These are phyloP conservation scores for Gynostemma pentaphyllum DNA, from an alignment of 306 rosid genomes.

Conservation along the genomic window DNA sequence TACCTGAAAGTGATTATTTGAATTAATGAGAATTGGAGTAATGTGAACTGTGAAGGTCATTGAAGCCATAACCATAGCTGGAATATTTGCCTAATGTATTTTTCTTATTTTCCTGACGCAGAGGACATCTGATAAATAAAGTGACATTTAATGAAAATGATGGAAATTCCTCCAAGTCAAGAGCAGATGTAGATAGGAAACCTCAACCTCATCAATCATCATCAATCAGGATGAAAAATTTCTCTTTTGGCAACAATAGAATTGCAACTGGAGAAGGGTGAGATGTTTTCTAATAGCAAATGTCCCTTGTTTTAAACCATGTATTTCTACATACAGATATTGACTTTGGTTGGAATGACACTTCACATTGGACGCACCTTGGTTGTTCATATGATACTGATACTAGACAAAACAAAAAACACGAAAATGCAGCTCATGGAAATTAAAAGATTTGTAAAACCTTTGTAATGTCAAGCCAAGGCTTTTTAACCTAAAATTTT, in stretches of 20 bases:
- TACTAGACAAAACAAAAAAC: slow-evolving; percentile 25
- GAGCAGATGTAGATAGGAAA: slow-evolving; percentile 19
- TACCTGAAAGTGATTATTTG: no score
- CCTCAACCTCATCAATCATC: slow-evolving; percentile 23
- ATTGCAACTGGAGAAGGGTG: slow-evolving; percentile 29
- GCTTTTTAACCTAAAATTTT: slow-evolving; percentile 10
- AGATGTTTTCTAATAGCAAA: slow-evolving; percentile 15
- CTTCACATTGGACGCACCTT: slow-evolving; percentile 29
- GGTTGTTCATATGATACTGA: slow-evolving; percentile 15
- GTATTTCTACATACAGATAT: background rate
- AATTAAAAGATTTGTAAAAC: slow-evolving; percentile 30
- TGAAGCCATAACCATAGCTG: background rate
- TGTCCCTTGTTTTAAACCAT: slow-evolving; percentile 14
- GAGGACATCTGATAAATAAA: slow-evolving; percentile 25
- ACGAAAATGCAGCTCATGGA: slow-evolving; percentile 14
- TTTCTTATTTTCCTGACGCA: slow-evolving; percentile 20
- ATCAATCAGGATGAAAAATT: slow-evolving; percentile 21
- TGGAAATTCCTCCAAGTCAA: slow-evolving; percentile 21
- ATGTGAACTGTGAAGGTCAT: background rate
- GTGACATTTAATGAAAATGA: slow-evolving; percentile 21
- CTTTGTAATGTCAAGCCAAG: slow-evolving; percentile 25
- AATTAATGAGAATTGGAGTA: no score
- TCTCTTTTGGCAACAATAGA: slow-evolving; percentile 25
- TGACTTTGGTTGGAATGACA: slow-evolving; percentile 24
- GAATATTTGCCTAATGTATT: background rate